Conservation (phyloP, 1,284 basidiomycete species). For the Apiotrichum sp. region DNA sequence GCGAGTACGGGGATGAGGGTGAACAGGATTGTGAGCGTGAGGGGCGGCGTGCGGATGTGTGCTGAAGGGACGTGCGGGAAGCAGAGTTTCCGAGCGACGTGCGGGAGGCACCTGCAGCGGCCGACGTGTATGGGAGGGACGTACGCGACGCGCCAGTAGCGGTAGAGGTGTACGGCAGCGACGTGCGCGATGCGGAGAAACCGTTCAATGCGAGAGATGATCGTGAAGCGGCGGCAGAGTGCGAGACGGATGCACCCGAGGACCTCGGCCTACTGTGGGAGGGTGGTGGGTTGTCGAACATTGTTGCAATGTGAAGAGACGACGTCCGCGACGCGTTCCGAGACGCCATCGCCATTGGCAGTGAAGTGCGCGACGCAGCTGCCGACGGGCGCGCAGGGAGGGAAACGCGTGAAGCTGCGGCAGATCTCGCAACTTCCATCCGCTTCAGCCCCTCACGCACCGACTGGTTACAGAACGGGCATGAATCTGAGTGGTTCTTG, state of each 20-base stretch:
- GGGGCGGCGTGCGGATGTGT: neutral
- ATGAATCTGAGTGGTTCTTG: constrained; percentile 24
- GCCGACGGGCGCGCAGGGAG: neutral
- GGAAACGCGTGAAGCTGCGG: neutral
- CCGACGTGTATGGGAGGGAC: neutral
- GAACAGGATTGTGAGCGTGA: neutral
- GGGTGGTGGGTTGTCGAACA: neutral
- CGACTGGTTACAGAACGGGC: constrained; percentile 33
- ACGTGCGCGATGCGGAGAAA: too few species aligned
- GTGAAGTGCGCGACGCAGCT: neutral
- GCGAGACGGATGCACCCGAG: neutral
- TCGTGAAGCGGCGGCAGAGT: neutral
- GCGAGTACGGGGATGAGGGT: too few species aligned
- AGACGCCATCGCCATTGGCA: neutral
- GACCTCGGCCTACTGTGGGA: neutral
- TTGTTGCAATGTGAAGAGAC: neutral
- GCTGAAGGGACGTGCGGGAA: neutral
- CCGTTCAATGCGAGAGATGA: neutral
- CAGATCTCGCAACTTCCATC: neutral
- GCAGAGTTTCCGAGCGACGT: too few species aligned
- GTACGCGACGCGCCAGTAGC: too few species aligned
- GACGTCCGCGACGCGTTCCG: neutral
- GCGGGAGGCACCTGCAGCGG: too few species aligned
- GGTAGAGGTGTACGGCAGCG: too few species aligned
- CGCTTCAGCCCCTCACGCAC: constrained; percentile 17